These are phyloP conservation scores for Capsicum chinense DNA, from an alignment of 257 asterid species.

Conservation along the genomic window DNA sequence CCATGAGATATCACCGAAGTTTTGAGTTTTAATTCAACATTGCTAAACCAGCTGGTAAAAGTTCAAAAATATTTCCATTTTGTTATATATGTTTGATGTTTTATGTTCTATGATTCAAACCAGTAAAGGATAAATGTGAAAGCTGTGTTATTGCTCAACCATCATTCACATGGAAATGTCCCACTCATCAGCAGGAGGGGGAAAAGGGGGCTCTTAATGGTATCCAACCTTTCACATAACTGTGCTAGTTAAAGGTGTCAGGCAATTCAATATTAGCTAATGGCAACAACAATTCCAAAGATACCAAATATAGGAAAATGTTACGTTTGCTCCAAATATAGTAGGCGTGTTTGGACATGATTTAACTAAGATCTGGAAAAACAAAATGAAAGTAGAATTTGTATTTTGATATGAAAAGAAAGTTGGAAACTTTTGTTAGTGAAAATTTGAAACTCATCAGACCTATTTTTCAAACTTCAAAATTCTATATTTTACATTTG, in stretches of 20 bases:
- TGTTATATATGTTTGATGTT: background rate
- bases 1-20: background rate
- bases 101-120: conserved; percentile 3
- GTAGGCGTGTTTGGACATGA: background rate
- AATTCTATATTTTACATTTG: background rate
- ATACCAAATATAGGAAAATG: background rate
- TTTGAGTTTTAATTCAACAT: background rate
- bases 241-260: conserved; percentile 27
- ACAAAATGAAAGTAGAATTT: background rate
- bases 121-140: conserved; percentile 18
- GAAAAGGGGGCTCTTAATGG: conserved; percentile 16
- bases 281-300: conserved; percentile 10
- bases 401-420: background rate
- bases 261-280: conserved; percentile 27
- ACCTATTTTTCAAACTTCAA: background rate
- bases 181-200: background rate
- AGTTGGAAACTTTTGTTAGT: background rate
- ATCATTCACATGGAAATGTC: conserved; percentile 29
- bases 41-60: background rate
- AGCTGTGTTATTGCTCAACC: conserved; percentile 28
- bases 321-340: conserved; percentile 15
- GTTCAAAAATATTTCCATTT: conserved; percentile 8
- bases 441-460: background rate
- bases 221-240: conserved; percentile 29
- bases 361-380: background rate